Base-by-base conservation (phyloP, 2,329 filamentous ascomycete species). In the Fusarium papillatum region DNA sequence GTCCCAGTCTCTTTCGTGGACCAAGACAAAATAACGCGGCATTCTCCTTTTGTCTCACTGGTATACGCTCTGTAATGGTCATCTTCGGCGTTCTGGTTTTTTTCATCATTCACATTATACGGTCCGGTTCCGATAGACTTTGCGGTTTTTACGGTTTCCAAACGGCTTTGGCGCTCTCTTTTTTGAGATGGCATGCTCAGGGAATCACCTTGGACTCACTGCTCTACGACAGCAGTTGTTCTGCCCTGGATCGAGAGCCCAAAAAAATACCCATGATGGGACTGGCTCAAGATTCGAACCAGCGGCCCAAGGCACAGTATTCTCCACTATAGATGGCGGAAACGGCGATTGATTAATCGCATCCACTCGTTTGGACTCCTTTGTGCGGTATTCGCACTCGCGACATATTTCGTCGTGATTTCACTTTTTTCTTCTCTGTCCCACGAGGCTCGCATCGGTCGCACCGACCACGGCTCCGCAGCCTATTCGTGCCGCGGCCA, bases 31-130 rank as follows among this genome's bases (percentile, higher is more conserved):
- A 61, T 53, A 57, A 41, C 38, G 72, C 70, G 73, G 59, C 69
- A 57, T 66, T 73, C 55, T 71, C 66, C 63, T 70, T 76, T 55
- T 77, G 48, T 76, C 59, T 76, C 57, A 69, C 65, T 77, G 74
- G 68, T 81, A 83, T 67, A 83, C 67, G 79, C 78, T 83, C 78
- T 75, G 81, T 83, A 83, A 84, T 84, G 80, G 74, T 80, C 76
- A 79, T 74, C 73, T 73, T 70, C 46, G 83, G 82, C 81, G 82
- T 81, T 79, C 67, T 66, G 67, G 53, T 76, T 76, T 75, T 75
- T 41, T 41, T 69, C 59, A 77, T 72, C 63, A 75, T 73, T 66
- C 68, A 78, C 73, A 74, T 76, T 80, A 79, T 63, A 78, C 63
- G 77, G 79, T 66, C 71, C 69, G 59, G 71, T 66, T 77, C 74